A percentile compares a stretch with the other conserved stretches of the same genome.
phyloP scores from a whole-genome alignment of 2,329 filamentous ascomycete genomes.

The Metarhizium anisopliae region DNA sequence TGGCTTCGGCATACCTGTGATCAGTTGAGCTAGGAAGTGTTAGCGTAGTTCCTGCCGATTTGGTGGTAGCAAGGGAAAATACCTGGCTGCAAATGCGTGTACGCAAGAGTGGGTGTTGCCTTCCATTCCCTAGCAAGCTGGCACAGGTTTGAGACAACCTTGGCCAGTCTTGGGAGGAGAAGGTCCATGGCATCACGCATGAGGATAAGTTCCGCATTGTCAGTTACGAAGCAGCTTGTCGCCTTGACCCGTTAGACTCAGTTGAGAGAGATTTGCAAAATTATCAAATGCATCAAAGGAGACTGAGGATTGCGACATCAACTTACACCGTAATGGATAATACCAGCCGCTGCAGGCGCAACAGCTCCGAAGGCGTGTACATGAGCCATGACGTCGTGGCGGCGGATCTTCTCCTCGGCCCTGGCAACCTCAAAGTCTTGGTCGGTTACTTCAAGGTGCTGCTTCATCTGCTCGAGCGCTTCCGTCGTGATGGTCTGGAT shows the following conservation, averaged over 20 bases:
- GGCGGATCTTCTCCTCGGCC: constrained; percentile 64
- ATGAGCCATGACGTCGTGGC: constrained; percentile 60
- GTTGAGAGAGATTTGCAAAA: no score
- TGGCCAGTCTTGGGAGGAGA: constrained; percentile 69
- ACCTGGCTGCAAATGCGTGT: no score
- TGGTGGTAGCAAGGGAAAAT: no score
- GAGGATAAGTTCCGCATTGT: constrained; percentile 72
- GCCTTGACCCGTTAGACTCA: no score
- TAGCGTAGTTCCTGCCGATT: no score
- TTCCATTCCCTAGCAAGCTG: constrained; percentile 67
- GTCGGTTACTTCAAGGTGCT: constrained; percentile 66
- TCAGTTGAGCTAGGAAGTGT: no score
- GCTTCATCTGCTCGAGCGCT: constrained; percentile 67
- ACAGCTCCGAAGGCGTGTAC: constrained; percentile 67
- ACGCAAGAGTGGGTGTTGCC: constrained; percentile 22
- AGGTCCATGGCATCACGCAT: constrained; percentile 56
- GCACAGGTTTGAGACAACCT: constrained; percentile 65
- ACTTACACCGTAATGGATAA: constrained; percentile 61
- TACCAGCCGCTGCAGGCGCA: constrained; percentile 69
- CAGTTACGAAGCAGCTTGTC: constrained; percentile 40
- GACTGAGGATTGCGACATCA: no score
- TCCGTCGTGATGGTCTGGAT: constrained; percentile 61
- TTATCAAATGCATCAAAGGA: no score
- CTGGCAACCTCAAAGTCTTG: constrained; percentile 67
- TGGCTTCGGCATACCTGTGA: no score